Base-by-base conservation (phyloP, 257 asterid species). In the Solanum piurae region DNA sequence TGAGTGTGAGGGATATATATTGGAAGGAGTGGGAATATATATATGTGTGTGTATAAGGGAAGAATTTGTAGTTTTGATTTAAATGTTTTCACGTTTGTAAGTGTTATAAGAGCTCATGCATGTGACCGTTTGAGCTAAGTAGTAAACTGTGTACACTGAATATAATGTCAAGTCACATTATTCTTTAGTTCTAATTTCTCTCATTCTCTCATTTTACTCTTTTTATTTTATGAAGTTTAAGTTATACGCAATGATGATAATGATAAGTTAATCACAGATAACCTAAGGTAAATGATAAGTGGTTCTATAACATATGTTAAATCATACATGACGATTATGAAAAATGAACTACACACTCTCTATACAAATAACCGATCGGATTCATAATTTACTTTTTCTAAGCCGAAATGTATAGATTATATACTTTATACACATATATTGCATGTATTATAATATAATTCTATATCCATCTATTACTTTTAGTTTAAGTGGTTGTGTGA, bases 11-110 rank as follows among this genome's bases (percentile, higher is more conserved):
- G 86, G 42, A 36, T 73, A 73, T 69, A 29, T 34, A 36, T 86
- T 86, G 90, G 44, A 49, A 87, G 93, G 94, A 90, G 92, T 88
- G 91, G 98, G 91, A 93, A 90, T 93, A 93, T 91, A 93, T 68
- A 29, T 71, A 2, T 71, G 31, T 25, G 16, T 25, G 16, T 11
- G 12, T n/a, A 13, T 29, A 68, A 31, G 90, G 13, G 83, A 89
- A 91, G 73, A 80, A 27, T 87, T 91, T 88, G 87, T 93, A 86
- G 91, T 90, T 86, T 87, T 46, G 85, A 46, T 93, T 87, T 96
- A 91, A 96, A 95, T 95, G 98, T 85, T 64, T 82, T 96, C 99
- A 96, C 98, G 98, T 90, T 94, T 90, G 91, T 89, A 86, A 94
- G 72, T 85, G 27, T 46, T 42, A 40, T 14, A 46, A 80, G 68